Conservation (phyloP, 768 basidiomycete genomes). For the Lentinula aciculospora region DNA sequence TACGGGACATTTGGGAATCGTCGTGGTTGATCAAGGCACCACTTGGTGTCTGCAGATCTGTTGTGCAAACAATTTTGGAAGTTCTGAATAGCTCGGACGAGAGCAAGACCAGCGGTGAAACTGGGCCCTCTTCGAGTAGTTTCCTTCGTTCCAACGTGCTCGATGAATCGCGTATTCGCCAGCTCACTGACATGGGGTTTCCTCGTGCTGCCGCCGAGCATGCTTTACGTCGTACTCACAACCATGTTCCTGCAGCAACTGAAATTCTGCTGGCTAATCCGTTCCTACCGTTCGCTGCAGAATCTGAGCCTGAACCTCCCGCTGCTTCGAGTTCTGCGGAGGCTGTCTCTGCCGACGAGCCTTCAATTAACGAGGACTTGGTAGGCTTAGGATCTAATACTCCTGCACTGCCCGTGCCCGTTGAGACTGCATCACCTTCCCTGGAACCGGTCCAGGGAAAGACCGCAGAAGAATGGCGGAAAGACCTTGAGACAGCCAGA, state of each 20-base stretch:
- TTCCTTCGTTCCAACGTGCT: conserved; percentile 19
- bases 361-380: conserved; percentile 15
- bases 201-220: conserved; percentile 80
- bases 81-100: conserved; percentile 78
- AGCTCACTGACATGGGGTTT: conserved; percentile 97
- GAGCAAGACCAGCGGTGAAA: conserved; percentile 37
- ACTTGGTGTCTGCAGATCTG: conserved; percentile 64
- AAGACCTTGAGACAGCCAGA: conserved; percentile 60
- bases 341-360: conserved; percentile 16
- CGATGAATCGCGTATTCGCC: conserved; percentile 77
- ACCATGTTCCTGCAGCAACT: conserved; percentile 85
- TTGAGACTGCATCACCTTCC: conserved; percentile 5
- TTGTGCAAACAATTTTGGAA: conserved; percentile 75
- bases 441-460: conserved; percentile 26
- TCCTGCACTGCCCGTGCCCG: conserved; percentile 8
- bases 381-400: not conserved
- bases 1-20: conserved; percentile 74
- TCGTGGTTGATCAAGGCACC: conserved; percentile 78
- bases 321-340: conserved; percentile 20
- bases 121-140: conserved; percentile 19
- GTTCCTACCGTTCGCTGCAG: conserved; percentile 60
- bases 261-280: conserved; percentile 83
- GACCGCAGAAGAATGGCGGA: conserved; percentile 56
- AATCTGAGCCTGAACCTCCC: conserved; percentile 43
- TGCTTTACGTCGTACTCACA: conserved; percentile 78